Conservation (phyloP, 441 rosid species). For the Syzygium malaccense region DNA sequence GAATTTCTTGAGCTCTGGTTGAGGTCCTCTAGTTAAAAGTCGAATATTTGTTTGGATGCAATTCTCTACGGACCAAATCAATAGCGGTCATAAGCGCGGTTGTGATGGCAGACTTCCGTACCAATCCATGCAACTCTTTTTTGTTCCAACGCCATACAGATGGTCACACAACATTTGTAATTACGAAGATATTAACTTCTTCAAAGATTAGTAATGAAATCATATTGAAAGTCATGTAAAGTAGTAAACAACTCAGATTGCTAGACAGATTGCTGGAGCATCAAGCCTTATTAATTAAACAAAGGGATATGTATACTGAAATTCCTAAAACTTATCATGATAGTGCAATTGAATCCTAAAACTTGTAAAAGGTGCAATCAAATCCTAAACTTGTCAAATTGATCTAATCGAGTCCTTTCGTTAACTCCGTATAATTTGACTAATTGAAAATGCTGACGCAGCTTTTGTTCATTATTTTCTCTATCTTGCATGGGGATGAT, state of each 20-base stretch:
- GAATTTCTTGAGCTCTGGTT: background rate
- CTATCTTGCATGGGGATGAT: too few relatives aligned
- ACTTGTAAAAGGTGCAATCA: too few relatives aligned
- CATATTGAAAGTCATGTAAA: background rate
- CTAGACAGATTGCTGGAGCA: background rate
- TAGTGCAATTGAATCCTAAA: too few relatives aligned
- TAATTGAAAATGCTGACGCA: too few relatives aligned
- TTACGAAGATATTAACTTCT: background rate
- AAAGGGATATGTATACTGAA: too few relatives aligned
- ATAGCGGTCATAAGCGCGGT: background rate
- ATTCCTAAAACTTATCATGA: too few relatives aligned
- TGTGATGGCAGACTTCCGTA: background rate
- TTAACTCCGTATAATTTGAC: too few relatives aligned
- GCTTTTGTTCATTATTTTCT: too few relatives aligned
- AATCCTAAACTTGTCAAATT: too few relatives aligned
- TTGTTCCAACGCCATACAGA: background rate
- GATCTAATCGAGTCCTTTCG: too few relatives aligned
- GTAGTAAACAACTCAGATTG: background rate
- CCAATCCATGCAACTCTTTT: background rate
- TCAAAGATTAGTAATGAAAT: background rate
- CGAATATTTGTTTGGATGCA: background rate
- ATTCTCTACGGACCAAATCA: background rate
- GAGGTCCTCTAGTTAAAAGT: background rate
- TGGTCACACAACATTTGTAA: background rate
- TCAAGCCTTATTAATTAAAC: background rate